Percentiles rank a stretch among this genome's conserved stretches.
Evolutionary conservation across 768 basidiomycete genomes (phyloP).

Genomic region (Mycena filopes): DNA sequence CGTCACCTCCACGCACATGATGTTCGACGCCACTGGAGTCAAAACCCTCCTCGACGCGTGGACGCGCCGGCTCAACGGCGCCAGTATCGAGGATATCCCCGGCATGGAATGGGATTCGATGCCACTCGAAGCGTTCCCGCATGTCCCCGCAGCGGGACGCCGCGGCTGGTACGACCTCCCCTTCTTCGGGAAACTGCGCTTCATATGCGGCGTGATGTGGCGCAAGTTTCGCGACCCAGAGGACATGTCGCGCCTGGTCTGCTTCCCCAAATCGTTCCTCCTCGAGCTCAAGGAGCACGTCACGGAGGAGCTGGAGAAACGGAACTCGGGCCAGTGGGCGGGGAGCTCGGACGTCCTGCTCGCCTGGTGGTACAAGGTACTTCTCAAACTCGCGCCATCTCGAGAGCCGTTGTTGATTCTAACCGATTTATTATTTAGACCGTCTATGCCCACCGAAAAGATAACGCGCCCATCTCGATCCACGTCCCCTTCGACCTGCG

Average conservation of each 20-base stretch:
- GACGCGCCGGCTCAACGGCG: slow-evolving; percentile 7
- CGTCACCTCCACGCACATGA: slow-evolving; percentile 7
- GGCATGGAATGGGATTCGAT: slow-evolving; percentile 18
- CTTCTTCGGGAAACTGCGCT: not conserved
- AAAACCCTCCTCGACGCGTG: slow-evolving; percentile 16
- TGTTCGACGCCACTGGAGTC: slow-evolving; percentile 5
- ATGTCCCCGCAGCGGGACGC: too few relatives aligned
- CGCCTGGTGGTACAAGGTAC: slow-evolving; percentile 28
- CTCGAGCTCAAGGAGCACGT: not conserved
- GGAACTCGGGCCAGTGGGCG: slow-evolving; percentile 17
- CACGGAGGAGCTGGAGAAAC: slow-evolving; percentile 10
- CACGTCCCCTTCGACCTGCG: not conserved
- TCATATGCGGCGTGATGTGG: not conserved
- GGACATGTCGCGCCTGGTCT: slow-evolving; percentile 3
- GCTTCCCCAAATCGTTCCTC: slow-evolving; percentile 23
- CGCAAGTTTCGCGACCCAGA: not conserved
- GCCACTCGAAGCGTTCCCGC: not conserved
- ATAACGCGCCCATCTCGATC: not conserved
- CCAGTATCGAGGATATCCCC: slow-evolving; percentile 5
- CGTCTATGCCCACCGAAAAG: too few relatives aligned
- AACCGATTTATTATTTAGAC: too few relatives aligned
- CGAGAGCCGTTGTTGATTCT: too few relatives aligned
- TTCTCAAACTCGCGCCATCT: too few relatives aligned
- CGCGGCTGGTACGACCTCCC: slow-evolving; percentile 4
- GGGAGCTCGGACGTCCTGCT: too few relatives aligned